Conservation (phyloP, 495 filamentous ascomycete genomes). For the Geopyxis carbonaria region DNA sequence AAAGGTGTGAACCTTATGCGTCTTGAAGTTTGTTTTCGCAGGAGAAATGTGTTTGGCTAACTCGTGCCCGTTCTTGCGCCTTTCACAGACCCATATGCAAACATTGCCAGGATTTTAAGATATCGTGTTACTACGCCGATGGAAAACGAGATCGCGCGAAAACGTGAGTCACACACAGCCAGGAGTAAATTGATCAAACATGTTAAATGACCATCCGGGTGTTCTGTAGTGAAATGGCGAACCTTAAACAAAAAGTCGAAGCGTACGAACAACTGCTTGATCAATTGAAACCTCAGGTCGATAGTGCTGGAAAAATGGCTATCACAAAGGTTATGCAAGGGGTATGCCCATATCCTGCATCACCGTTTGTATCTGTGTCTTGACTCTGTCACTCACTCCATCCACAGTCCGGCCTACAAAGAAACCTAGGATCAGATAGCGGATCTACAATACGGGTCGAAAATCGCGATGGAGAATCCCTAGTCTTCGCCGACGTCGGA, state of each 20-base stretch:
- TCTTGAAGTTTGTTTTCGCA: neutral
- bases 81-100: conserved; percentile 30
- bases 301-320: conserved; percentile 36
- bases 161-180: conserved; percentile 27
- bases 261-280: conserved; percentile 30
- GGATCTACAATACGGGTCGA: neutral
- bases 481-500: conserved; percentile 36
- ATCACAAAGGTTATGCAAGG: conserved; percentile 22
- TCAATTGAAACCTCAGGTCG: conserved; percentile 30
- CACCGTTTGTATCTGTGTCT: too few relatives aligned
- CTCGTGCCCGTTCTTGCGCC: conserved; percentile 1
- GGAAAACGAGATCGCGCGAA: conserved; percentile 42
- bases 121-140: conserved; percentile 38
- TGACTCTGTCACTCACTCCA: neutral
- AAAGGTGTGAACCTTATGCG: conserved; percentile 24
- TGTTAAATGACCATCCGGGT: too few relatives aligned
- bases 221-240: conserved; percentile 29
- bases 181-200: neutral
- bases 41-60: conserved; percentile 1
- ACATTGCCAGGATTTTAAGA: conserved; percentile 36
- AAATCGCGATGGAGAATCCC: conserved; percentile 21
- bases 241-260: conserved; percentile 33
- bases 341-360: conserved; percentile 10
- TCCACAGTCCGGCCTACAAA: too few relatives aligned
- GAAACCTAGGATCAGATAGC: too few relatives aligned